These are phyloP conservation scores for Aspergillus incahuasiensis DNA, from an alignment of 495 filamentous ascomycete genomes.

Conservation along the genomic window DNA sequence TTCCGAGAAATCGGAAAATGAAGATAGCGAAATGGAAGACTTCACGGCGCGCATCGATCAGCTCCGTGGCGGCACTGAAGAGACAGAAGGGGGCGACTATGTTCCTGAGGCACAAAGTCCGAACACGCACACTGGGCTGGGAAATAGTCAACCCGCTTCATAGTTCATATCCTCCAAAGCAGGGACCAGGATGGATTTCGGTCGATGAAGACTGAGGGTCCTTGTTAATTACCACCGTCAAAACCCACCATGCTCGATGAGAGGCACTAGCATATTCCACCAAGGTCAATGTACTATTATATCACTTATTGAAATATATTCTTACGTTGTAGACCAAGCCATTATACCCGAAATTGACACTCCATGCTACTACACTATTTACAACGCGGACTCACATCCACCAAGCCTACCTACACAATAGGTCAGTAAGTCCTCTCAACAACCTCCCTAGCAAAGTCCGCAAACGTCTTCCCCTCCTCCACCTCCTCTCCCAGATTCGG, in stretches of 20 bases:
- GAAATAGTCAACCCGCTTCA: too few relatives aligned
- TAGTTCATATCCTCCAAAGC: too few relatives aligned
- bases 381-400: not conserved
- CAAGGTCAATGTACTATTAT: not conserved
- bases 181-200: too few relatives aligned
- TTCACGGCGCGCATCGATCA: constrained; percentile 18
- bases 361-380: not conserved
- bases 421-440: constrained; percentile 70
- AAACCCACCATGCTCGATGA: too few relatives aligned
- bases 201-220: not conserved
- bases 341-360: not conserved
- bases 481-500: constrained; percentile 88
- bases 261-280: not conserved
- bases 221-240: too few relatives aligned
- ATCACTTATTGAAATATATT: not conserved
- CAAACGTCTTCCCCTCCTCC: constrained; percentile 69
- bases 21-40: constrained; percentile 9
- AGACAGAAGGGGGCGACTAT: constrained; percentile 24
- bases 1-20: not conserved
- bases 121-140: not conserved
- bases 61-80: constrained; percentile 22
- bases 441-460: constrained; percentile 79
- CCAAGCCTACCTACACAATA: too few relatives aligned
- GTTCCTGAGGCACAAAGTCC: not conserved
- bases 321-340: not conserved